A percentile compares a stretch with the other conserved stretches of the same genome.
phyloP scores from a whole-genome alignment of 1,139 yeast species.

The Scheffersomyces insectosa region DNA sequence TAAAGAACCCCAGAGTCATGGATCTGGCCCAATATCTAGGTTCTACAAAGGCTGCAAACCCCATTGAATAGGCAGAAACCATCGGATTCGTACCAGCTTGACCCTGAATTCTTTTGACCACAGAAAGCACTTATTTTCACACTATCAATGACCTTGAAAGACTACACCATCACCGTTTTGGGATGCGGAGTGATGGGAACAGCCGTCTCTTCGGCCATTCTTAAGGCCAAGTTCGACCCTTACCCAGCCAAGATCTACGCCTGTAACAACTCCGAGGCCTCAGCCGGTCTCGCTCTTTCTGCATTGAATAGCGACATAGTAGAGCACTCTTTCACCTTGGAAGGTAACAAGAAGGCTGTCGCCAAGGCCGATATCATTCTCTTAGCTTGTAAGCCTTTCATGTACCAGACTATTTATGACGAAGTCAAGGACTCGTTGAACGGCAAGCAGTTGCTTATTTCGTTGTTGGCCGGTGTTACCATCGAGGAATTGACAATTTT shows the following conservation, averaged over 20 bases:
- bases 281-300: conserved; percentile 48
- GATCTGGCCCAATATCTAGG: too few relatives aligned
- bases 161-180: conserved; percentile 71
- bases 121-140: too few relatives aligned
- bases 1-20: too few relatives aligned
- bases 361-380: conserved; percentile 66
- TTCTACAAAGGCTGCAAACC: too few relatives aligned
- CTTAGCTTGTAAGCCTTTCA: conserved; percentile 84
- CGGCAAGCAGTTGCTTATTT: conserved; percentile 66
- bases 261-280: conserved; percentile 62
- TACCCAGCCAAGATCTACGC: conserved; percentile 73
- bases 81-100: too few relatives aligned
- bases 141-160: conserved; percentile 25
- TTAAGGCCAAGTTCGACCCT: conserved; percentile 46
- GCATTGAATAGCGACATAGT: conserved; percentile 45
- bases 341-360: conserved; percentile 57
- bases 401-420: conserved; percentile 61
- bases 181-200: conserved; percentile 98
- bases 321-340: conserved; percentile 54
- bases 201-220: conserved; percentile 86
- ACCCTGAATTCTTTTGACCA: too few relatives aligned
- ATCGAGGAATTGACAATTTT: conserved; percentile 61
- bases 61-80: too few relatives aligned
- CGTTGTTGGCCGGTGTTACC: conserved; percentile 92
- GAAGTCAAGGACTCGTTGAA: conserved; percentile 44